Evolutionary conservation across 306 rosid species (phyloP).

Genomic region (Calophaca sinica): DNA sequence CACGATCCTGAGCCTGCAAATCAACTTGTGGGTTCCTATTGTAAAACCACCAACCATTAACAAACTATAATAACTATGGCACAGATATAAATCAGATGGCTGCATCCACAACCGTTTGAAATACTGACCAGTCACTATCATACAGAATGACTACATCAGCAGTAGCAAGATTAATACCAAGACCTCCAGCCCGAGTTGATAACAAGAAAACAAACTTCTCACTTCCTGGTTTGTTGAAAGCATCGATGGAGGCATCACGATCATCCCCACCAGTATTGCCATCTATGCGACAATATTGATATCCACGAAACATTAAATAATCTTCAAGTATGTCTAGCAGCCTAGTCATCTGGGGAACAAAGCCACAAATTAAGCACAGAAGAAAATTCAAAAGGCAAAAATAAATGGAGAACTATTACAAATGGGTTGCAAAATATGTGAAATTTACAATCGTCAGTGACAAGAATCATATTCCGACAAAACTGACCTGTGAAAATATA

Average conservation of each 20-base stretch:
- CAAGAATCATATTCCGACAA: conserved; percentile 32
- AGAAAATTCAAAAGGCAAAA: conserved; percentile 18
- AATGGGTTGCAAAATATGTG: conserved; percentile 25
- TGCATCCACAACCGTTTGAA: conserved; percentile 28
- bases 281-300: conserved; percentile 96
- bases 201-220: conserved; percentile 94
- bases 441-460: conserved; percentile 28
- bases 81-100: conserved; percentile 20
- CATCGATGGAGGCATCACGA: conserved; percentile 97
- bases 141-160: conserved; percentile 98
- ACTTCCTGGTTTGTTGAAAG: conserved; percentile 95
- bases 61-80: conserved; percentile 21
- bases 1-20: conserved; percentile 99
- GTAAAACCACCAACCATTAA: conserved; percentile 45
- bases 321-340: conserved; percentile 97
- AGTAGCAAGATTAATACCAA: conserved; percentile 98
- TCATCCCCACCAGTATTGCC: conserved; percentile 99
- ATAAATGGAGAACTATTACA: conserved; percentile 25
- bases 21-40: conserved; percentile 99
- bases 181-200: conserved; percentile 98
- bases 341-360: conserved; percentile 85
- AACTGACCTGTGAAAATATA: conserved; percentile 79
- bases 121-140: conserved; percentile 93
- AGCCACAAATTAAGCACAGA: neutral
- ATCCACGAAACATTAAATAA: conserved; percentile 87